phyloP scores from a whole-genome alignment of 2,329 filamentous ascomycete genomes.

The Botrytis fabae region DNA sequence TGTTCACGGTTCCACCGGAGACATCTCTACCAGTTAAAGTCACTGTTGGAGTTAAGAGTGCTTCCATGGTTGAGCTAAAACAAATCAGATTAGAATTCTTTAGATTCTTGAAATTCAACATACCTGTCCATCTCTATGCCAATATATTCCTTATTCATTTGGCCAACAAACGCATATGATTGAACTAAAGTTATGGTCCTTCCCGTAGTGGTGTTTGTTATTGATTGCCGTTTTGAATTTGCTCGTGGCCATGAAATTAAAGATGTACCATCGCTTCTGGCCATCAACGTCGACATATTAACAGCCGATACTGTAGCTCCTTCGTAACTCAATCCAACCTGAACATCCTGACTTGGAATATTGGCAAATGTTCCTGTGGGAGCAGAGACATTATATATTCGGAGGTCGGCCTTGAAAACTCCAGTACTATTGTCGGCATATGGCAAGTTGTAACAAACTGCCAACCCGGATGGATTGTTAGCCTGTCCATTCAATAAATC shows the following conservation, averaged over 20 bases:
- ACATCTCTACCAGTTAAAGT: constrained; percentile 60
- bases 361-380: constrained; percentile 55
- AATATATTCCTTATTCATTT: constrained; percentile 62
- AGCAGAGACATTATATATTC: constrained; percentile 68
- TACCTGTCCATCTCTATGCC: constrained; percentile 59
- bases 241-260: constrained; percentile 36
- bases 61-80: constrained; percentile 49
- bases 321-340: constrained; percentile 55
- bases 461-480: constrained; percentile 73
- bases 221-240: constrained; percentile 29
- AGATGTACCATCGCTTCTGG: constrained; percentile 29
- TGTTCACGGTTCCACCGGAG: constrained; percentile 54
- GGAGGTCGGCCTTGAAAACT: constrained; percentile 73
- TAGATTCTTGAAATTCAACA: constrained; percentile 37
- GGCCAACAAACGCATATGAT: constrained; percentile 67
- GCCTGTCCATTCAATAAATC: constrained; percentile 53
- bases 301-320: constrained; percentile 55
- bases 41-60: constrained; percentile 66
- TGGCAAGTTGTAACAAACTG: constrained; percentile 80
- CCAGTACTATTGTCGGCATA: constrained; percentile 67
- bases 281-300: constrained; percentile 35
- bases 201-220: neutral
- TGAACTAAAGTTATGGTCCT: constrained; percentile 51
- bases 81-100: constrained; percentile 45
- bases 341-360: constrained; percentile 53